Base-by-base conservation (phyloP, 2,329 filamentous ascomycete species). In the Botrytis porri region DNA sequence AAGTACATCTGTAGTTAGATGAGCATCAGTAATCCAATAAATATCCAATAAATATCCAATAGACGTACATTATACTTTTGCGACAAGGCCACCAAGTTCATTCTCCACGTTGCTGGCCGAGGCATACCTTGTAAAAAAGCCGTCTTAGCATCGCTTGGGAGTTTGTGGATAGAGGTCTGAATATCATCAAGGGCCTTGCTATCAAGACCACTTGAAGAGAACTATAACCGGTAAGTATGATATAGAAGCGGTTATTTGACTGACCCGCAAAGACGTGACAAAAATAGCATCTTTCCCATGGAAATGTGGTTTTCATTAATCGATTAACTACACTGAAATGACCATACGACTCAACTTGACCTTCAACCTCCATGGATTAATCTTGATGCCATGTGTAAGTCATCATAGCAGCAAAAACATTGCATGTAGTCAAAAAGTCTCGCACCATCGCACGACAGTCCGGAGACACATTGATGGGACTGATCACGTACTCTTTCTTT, bases 1-100 rank as follows among this genome's bases (percentile, higher is more conserved):
- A 91, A 89, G 79, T 90, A 91, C 35, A 91, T 84, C 85, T 88
- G 59, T 16, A 35, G 4, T 29, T 59, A 61, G 25, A 71, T 73
- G 61, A 73, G 71, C n/a, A 65, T 39, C 10, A 29, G 10, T n/a
- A n/a, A 18, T 62, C 29, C 16, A n/a, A 9, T 14, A 29, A 14
- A 39, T 35, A 22, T 51, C 14, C 25, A n/a, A 29, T 4, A 54
- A 39, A 39, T 35, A 22, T 51, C 14, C 25, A n/a, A 29, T 4
- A 54, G 29, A 60, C 61, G 25, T 54, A 74, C 73, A 32, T 74
- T 74, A 25, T 74, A 45, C 45, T 32, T 62, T 57, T 74, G 69
- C 14, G 73, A 74, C 32, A 74, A 43, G 20, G 73, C 73, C 32
- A 72, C 63, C 4, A 72, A 29, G 45, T 74, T 74, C 51, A 71